These are phyloP conservation scores for Anisogramma anomala DNA, from an alignment of 2,329 filamentous ascomycete species.

Conservation along the genomic window DNA sequence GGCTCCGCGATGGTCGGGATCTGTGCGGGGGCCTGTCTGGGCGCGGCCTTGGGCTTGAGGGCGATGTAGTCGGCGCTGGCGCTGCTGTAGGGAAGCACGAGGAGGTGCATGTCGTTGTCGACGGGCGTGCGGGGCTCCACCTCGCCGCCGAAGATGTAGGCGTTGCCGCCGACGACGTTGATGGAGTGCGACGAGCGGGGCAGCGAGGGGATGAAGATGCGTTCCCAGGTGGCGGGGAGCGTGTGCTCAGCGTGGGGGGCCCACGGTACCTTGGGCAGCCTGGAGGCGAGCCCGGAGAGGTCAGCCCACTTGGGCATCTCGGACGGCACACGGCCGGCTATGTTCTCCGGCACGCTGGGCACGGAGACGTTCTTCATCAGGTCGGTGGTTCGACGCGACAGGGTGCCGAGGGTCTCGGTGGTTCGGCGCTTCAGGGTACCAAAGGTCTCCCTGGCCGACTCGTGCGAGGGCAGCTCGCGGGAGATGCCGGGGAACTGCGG, in stretches of 20 bases:
- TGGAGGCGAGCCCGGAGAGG: slow-evolving; percentile 17
- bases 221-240: slow-evolving; percentile 50
- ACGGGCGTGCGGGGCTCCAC: slow-evolving; percentile 48
- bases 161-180: slow-evolving; percentile 44
- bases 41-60: slow-evolving; percentile 37
- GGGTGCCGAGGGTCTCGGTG: slow-evolving; percentile 42
- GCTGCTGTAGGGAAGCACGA: slow-evolving; percentile 48
- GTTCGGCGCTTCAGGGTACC: slow-evolving; percentile 40
- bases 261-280: slow-evolving; percentile 19
- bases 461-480: not conserved
- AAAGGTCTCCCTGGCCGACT: slow-evolving; percentile 38
- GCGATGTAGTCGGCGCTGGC: slow-evolving; percentile 48
- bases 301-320: slow-evolving; percentile 19
- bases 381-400: slow-evolving; percentile 36
- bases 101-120: slow-evolving; percentile 60
- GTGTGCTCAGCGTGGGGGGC: slow-evolving; percentile 17
- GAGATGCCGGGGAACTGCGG: not conserved
- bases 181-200: slow-evolving; percentile 65
- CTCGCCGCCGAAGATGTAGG: slow-evolving; percentile 67
- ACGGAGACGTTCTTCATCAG: slow-evolving; percentile 3
- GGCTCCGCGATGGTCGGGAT: slow-evolving; percentile 19
- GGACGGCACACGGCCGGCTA: slow-evolving; percentile 9
- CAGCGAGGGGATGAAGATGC: slow-evolving; percentile 42
- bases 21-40: slow-evolving; percentile 10
- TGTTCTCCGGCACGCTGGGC: slow-evolving; percentile 21